Conservation (phyloP, 768 basidiomycete species). For the Trametes cingulata region DNA sequence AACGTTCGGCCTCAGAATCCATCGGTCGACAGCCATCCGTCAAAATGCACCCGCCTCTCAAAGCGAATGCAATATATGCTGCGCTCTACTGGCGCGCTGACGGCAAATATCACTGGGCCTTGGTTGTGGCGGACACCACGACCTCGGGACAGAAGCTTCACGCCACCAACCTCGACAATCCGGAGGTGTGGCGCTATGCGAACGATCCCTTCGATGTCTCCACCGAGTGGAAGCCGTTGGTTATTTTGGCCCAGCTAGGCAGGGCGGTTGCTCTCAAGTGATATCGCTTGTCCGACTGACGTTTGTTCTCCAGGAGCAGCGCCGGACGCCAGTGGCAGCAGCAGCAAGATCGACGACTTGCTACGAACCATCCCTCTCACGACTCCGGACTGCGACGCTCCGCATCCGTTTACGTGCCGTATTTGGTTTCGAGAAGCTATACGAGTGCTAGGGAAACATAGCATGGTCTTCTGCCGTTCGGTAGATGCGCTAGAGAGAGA, state of each 20-base stretch:
- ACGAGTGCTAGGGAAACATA: background rate
- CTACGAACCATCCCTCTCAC: background rate
- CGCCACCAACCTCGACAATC: conserved; percentile 6
- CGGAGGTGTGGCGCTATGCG: background rate
- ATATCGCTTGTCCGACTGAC: no score
- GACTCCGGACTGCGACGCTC: background rate
- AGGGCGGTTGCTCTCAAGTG: no score
- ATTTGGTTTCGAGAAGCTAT: conserved; percentile 5
- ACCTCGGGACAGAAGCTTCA: background rate
- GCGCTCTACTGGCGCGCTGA: conserved; percentile 1
- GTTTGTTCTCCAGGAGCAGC: no score
- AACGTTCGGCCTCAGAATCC: no score
- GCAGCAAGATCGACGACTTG: no score
- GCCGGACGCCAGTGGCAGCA: no score
- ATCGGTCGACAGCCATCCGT: no score
- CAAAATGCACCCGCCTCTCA: background rate
- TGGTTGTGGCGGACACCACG: background rate
- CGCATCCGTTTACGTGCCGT: conserved; percentile 1
- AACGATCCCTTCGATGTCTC: conserved; percentile 1
- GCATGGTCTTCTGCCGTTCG: background rate
- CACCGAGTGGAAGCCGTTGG: conserved; percentile 2
- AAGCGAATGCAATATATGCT: background rate
- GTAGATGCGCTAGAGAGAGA: background rate
- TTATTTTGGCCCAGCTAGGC: background rate
- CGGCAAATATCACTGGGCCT: conserved; percentile 4